These are phyloP conservation scores for Curvularia spicifera DNA, from an alignment of 2,329 filamentous ascomycete genomes.

Conservation along the genomic window DNA sequence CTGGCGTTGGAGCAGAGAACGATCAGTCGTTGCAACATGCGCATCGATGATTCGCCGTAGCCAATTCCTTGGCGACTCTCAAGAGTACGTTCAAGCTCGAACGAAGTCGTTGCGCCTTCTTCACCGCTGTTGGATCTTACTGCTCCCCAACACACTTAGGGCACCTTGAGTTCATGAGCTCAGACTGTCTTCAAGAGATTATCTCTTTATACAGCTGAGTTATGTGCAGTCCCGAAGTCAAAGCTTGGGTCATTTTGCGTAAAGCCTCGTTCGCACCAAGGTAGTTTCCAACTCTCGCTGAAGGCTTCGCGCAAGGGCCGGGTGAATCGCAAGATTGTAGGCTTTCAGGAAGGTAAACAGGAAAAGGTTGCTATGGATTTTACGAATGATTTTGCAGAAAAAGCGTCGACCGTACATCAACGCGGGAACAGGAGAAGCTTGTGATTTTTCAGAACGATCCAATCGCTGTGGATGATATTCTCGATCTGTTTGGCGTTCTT, in stretches of 20 bases:
- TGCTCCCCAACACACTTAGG: neutral
- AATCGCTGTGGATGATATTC: neutral
- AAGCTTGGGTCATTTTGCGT: neutral
- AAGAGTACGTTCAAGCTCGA: neutral
- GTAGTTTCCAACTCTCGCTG: neutral
- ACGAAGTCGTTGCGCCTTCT: neutral
- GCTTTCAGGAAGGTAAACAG: no score
- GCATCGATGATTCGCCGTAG: neutral
- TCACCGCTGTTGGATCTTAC: neutral
- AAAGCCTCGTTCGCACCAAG: neutral
- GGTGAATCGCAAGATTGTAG: no score
- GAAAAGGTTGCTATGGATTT: no score
- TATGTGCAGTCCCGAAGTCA: neutral
- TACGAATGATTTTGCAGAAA: neutral
- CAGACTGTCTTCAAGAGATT: neutral
- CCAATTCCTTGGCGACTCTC: neutral
- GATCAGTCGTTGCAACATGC: no score
- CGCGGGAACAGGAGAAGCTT: neutral
- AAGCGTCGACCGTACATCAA: neutral
- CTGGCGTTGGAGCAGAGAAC: no score
- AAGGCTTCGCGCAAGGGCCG: neutral
- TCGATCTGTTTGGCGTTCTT: neutral
- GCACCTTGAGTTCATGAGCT: neutral
- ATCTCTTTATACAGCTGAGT: neutral
- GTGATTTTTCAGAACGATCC: neutral